Conservation (phyloP, 2,329 filamentous ascomycete genomes). For the Trichophyton mentagrophytes region DNA sequence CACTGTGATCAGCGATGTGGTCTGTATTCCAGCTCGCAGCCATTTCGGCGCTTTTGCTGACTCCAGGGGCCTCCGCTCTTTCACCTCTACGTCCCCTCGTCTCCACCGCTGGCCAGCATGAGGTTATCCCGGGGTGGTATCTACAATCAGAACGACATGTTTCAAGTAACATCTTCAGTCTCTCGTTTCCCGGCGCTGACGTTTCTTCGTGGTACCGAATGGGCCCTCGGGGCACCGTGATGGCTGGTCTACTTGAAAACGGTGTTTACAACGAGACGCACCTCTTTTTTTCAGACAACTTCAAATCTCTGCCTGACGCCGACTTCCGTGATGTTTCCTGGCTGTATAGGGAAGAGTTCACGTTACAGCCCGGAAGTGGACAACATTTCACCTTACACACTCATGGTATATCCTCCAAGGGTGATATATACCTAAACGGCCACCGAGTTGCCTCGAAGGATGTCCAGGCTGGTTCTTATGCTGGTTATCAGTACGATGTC, state of each 20-base stretch:
- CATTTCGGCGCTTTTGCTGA: background rate
- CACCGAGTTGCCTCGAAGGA: slow-evolving; percentile 37
- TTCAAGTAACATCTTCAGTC: slow-evolving; percentile 23
- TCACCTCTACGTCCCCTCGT: slow-evolving; percentile 11
- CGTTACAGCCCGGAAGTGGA: slow-evolving; percentile 21
- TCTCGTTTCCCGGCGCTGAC: slow-evolving; percentile 36
- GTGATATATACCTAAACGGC: slow-evolving; percentile 50
- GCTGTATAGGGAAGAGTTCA: slow-evolving; percentile 46
- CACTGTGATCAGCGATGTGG: background rate
- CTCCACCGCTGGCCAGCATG: slow-evolving; percentile 17
- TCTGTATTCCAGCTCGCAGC: background rate
- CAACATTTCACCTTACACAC: slow-evolving; percentile 44
- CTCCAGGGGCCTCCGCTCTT: background rate
- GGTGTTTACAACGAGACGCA: slow-evolving; percentile 41
- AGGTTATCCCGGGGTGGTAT: slow-evolving; percentile 34
- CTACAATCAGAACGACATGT: slow-evolving; percentile 35
- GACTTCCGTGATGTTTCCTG: slow-evolving; percentile 42
- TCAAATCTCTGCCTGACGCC: slow-evolving; percentile 33
- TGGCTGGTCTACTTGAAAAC: slow-evolving; percentile 44
- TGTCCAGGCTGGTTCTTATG: slow-evolving; percentile 45
- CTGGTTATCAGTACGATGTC: slow-evolving; percentile 44
- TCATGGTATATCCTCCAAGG: slow-evolving; percentile 48
- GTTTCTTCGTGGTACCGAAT: slow-evolving; percentile 42
- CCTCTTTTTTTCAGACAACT: slow-evolving; percentile 45
- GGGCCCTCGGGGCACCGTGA: slow-evolving; percentile 41